These are phyloP conservation scores for Pseudocercospora fijiensis DNA, from an alignment of 2,329 filamentous ascomycete genomes.

Conservation along the genomic window DNA sequence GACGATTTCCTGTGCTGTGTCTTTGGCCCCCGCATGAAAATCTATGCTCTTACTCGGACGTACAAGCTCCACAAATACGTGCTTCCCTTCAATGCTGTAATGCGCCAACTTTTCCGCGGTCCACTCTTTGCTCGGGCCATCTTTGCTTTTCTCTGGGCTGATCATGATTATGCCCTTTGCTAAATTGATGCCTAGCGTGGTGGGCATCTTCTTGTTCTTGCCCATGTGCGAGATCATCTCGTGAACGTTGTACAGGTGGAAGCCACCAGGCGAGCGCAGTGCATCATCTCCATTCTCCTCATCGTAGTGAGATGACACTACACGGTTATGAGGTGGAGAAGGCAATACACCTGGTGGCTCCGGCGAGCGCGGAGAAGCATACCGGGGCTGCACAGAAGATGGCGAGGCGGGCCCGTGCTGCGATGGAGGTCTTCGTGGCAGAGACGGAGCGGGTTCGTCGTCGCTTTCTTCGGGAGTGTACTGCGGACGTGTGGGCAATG, in stretches of 20 bases:
- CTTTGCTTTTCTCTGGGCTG: constrained; percentile 76
- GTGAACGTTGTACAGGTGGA: constrained; percentile 93
- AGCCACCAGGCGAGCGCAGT: constrained; percentile 67
- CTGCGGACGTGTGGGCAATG: constrained; percentile 55
- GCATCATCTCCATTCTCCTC: constrained; percentile 47
- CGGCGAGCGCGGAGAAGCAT: constrained; percentile 41
- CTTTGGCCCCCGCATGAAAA: constrained; percentile 95
- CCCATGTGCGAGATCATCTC: constrained; percentile 97
- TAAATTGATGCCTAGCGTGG: constrained; percentile 90
- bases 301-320: constrained; percentile 37
- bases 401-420: constrained; percentile 46
- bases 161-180: constrained; percentile 87
- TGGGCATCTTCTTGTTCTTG: constrained; percentile 97
- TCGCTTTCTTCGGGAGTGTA: constrained; percentile 68
- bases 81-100: constrained; percentile 96
- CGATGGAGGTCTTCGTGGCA: constrained; percentile 64
- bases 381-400: constrained; percentile 43
- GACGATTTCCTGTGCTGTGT: constrained; percentile 93
- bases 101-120: constrained; percentile 92
- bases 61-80: constrained; percentile 92
- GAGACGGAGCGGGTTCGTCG: constrained; percentile 60
- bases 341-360: constrained; percentile 46
- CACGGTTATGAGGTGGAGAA: constrained; percentile 58
- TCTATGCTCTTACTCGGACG: constrained; percentile 91
- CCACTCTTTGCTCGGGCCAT: constrained; percentile 89